phyloP scores from a whole-genome alignment of 768 basidiomycete genomes.

The Russula sp. region DNA sequence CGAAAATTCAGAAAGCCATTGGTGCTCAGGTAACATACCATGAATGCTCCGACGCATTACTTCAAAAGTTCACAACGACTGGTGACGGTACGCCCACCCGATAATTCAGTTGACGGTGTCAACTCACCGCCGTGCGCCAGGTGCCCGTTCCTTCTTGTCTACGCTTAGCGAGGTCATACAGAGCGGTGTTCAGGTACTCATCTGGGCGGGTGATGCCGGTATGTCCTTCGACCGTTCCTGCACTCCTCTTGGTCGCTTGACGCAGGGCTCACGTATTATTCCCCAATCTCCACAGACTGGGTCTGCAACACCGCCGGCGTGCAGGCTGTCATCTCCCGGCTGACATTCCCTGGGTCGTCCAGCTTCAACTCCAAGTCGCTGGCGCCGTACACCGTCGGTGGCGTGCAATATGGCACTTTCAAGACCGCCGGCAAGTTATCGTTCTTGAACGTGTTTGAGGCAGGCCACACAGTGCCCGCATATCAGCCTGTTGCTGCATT shows the following conservation, averaged over 20 bases:
- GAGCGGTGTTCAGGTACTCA: conserved; percentile 38
- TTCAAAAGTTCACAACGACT: conserved; percentile 35
- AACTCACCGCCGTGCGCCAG: conserved; percentile 29
- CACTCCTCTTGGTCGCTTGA: not conserved
- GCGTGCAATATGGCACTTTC: conserved; percentile 39
- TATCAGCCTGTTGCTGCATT: conserved; percentile 15
- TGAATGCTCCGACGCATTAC: conserved; percentile 32
- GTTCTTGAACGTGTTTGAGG: conserved; percentile 41
- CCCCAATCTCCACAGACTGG: conserved; percentile 35
- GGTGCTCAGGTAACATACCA: conserved; percentile 36
- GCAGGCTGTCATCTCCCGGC: conserved; percentile 43
- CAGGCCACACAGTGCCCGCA: conserved; percentile 30
- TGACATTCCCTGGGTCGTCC: conserved; percentile 31
- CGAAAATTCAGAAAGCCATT: conserved; percentile 28
- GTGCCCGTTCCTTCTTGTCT: not conserved
- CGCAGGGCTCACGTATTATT: conserved; percentile 36
- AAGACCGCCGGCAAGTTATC: conserved; percentile 45
- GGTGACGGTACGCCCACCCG: conserved; percentile 42
- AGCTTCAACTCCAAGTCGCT: conserved; percentile 38
- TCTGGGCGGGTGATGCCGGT: conserved; percentile 39
- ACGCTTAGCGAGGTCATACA: not conserved
- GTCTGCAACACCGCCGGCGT: conserved; percentile 43
- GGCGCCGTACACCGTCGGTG: conserved; percentile 39
- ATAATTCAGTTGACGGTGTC: not conserved
- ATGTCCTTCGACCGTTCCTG: conserved; percentile 9